A percentile compares a stretch with the other conserved stretches of the same genome.
Evolutionary conservation across 805 yeast genomes (phyloP).

Genomic region (Torulaspora indica): DNA sequence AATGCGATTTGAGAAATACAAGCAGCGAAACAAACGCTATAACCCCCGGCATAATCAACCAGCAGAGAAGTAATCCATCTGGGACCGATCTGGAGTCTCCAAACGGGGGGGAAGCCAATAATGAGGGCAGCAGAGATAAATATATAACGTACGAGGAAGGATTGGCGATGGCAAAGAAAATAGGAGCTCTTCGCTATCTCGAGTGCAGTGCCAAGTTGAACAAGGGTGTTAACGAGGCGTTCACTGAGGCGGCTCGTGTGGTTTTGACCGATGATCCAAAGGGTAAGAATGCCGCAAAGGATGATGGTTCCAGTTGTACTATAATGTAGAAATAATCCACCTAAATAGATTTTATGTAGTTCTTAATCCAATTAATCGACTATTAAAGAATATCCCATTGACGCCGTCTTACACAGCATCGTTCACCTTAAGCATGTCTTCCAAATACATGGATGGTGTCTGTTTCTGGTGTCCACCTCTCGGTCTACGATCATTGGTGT

Average conservation of each 20-base stretch:
- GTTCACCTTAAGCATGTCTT: conserved; percentile 25
- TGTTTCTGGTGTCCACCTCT: conserved; percentile 12
- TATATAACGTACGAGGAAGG: conserved; percentile 91
- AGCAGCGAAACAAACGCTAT: conserved; percentile 46
- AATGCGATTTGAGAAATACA: conserved; percentile 81
- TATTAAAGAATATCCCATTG: not conserved
- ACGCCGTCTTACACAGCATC: not conserved
- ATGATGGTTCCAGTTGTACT: conserved; percentile 37
- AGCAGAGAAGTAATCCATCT: conserved; percentile 21
- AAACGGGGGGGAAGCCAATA: conserved; percentile 13
- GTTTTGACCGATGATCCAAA: conserved; percentile 86
- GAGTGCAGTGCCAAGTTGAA: conserved; percentile 97
- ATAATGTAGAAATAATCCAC: conserved; percentile 36
- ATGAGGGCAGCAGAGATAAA: conserved; percentile 33
- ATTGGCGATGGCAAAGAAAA: conserved; percentile 80
- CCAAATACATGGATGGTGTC: conserved; percentile 30
- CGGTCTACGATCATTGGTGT: conserved; percentile 6
- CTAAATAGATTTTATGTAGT: conserved; percentile 4
- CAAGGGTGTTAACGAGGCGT: conserved; percentile 98
- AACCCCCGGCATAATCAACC: conserved; percentile 28
- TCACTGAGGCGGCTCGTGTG: conserved; percentile 97
- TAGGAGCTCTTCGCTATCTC: conserved; percentile 89
- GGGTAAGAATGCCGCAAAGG: conserved; percentile 50
- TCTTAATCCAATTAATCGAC: conserved; percentile 2
- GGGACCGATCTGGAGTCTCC: conserved; percentile 19